Percentiles rank a stretch among this genome's conserved stretches.
Conservation (phyloP, 78 protist species). For the Abeoforma whisleri region DNA sequence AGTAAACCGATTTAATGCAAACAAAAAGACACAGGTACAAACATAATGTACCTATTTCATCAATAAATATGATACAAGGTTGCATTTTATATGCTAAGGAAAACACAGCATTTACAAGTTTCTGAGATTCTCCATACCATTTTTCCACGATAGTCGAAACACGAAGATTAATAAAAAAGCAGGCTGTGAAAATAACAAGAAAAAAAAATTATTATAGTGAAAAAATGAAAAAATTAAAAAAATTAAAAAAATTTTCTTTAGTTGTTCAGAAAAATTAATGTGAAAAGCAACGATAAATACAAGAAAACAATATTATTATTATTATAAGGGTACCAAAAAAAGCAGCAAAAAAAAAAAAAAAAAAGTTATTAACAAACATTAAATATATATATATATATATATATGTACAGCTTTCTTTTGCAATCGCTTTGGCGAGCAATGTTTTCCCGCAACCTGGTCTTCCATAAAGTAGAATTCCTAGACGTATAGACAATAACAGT, state of each 20-base stretch:
- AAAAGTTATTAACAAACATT: too few species aligned
- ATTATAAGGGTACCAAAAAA: too few species aligned
- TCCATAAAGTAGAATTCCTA: slow-evolving; percentile 53
- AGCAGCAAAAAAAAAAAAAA: neutral
- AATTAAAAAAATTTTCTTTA: too few species aligned
- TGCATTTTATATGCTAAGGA: slow-evolving; percentile 54
- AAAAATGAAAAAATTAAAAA: too few species aligned
- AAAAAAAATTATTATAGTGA: too few species aligned
- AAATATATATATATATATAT: too few species aligned
- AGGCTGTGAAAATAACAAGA: neutral
- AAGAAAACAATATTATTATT: too few species aligned
- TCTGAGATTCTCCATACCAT: slow-evolving; percentile 64
- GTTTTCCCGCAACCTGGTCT: slow-evolving; percentile 70
- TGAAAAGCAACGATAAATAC: too few species aligned
- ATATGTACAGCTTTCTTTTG: slow-evolving; percentile 4
- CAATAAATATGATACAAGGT: slow-evolving; percentile 62
- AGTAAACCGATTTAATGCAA: neutral
- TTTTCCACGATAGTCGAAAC: slow-evolving; percentile 47
- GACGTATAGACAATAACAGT: neutral
- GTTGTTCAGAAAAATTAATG: too few species aligned
- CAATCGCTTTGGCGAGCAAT: slow-evolving; percentile 44
- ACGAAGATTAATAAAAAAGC: slow-evolving; percentile 54
- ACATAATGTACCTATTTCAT: slow-evolving; percentile 46
- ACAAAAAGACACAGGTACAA: neutral
- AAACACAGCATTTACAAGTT: slow-evolving; percentile 58